These are phyloP conservation scores for Boletus pseudopeckii DNA, from an alignment of 768 basidiomycete species.

Conservation along the genomic window DNA sequence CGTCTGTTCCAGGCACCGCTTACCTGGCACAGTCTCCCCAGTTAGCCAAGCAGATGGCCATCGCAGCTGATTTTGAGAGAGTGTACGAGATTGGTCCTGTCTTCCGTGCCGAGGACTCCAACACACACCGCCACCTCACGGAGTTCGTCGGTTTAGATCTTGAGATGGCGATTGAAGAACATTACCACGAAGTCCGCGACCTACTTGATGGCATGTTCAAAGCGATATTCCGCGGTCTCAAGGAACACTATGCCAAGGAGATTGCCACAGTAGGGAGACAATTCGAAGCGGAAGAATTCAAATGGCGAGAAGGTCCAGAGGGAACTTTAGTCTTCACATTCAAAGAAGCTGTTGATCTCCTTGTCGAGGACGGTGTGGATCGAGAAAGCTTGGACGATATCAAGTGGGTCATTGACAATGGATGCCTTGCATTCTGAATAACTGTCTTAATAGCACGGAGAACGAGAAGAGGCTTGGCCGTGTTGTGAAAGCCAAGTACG, in stretches of 20 bases:
- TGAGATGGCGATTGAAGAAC: conserved; percentile 98
- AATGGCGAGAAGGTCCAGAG: conserved; percentile 66
- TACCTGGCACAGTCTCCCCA: conserved; percentile 97
- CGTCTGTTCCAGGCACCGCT: conserved; percentile 60
- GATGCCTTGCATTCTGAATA: background rate
- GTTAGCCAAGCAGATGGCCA: conserved; percentile 98
- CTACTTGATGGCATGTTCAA: conserved; percentile 84
- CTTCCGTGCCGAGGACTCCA: conserved; percentile 96
- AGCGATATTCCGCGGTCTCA: conserved; percentile 80
- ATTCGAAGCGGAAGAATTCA: conserved; percentile 95
- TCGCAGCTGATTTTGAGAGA: conserved; percentile 96
- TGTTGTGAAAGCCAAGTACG: conserved; percentile 87
- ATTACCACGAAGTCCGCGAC: conserved; percentile 97
- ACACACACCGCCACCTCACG: conserved; percentile 96
- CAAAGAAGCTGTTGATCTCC: conserved; percentile 81
- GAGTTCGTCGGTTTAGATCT: conserved; percentile 99
- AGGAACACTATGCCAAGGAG: conserved; percentile 73
- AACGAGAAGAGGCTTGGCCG: conserved; percentile 93
- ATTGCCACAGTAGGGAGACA: conserved; percentile 79
- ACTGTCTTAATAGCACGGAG: conserved; percentile 64
- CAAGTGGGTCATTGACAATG: conserved; percentile 48
- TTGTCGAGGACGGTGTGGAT: conserved; percentile 82
- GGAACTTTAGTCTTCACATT: conserved; percentile 85
- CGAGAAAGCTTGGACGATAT: conserved; percentile 85
- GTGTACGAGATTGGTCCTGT: conserved; percentile 97